Conservation (phyloP, 441 rosid species). For the Flueggea neowawraea region DNA sequence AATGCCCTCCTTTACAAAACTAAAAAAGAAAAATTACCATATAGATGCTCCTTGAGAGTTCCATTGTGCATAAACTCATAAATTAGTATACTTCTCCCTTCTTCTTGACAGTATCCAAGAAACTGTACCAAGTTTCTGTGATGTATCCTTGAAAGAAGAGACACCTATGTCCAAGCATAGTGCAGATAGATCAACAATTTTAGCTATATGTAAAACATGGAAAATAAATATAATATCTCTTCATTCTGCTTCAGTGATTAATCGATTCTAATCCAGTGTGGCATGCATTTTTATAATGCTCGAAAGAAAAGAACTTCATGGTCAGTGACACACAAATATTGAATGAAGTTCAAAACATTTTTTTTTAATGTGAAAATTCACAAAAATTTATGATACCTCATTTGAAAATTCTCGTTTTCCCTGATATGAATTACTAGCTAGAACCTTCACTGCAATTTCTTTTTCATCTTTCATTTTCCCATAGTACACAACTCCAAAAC, state of each 20-base stretch:
- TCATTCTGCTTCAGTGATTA: no score
- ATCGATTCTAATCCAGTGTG: no score
- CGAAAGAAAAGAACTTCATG: no score
- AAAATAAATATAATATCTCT: background rate
- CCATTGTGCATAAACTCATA: slow-evolving; percentile 98
- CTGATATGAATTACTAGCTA: slow-evolving; percentile 75
- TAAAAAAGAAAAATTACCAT: slow-evolving; percentile 42
- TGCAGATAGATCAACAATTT: background rate
- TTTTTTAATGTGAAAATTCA: no score
- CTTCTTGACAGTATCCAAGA: slow-evolving; percentile 97
- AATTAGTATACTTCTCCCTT: slow-evolving; percentile 75
- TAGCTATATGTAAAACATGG: slow-evolving; percentile 2
- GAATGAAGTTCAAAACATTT: background rate
- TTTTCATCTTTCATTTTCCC: slow-evolving; percentile 81
- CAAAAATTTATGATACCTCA: slow-evolving; percentile 49
- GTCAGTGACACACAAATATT: background rate
- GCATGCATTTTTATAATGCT: background rate
- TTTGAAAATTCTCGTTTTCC: slow-evolving; percentile 93
- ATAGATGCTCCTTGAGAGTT: slow-evolving; percentile 95
- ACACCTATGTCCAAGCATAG: slow-evolving; percentile 49
- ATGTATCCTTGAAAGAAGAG: slow-evolving; percentile 96
- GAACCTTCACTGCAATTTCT: slow-evolving; percentile 95
- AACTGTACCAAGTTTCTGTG: slow-evolving; percentile 96
- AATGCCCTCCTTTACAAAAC: no score
- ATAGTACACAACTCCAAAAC: slow-evolving; percentile 90